Percentiles rank a stretch among this genome's conserved stretches.
phyloP scores from a whole-genome alignment of 2,329 filamentous ascomycete species.

The Hirsutella minnesotensis region DNA sequence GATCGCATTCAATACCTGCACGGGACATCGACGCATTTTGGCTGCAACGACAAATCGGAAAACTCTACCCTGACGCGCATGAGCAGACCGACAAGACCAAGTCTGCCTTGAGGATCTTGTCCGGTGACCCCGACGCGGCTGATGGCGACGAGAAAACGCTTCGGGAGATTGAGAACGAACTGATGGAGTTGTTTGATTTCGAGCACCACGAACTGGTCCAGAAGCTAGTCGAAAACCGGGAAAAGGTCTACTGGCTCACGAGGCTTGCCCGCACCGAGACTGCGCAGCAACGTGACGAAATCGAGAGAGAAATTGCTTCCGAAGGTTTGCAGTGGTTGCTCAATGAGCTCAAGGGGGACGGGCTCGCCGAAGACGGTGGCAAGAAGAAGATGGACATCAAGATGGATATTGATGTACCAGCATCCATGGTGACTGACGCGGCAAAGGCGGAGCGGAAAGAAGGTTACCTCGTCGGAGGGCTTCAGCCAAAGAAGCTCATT shows the following conservation, averaged over 20 bases:
- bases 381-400: constrained; percentile 75
- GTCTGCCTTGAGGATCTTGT: constrained; percentile 70
- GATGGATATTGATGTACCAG: constrained; percentile 79
- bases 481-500: constrained; percentile 78
- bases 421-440: constrained; percentile 38
- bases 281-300: constrained; percentile 58
- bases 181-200: constrained; percentile 97
- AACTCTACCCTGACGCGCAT: constrained; percentile 81
- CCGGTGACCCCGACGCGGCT: constrained; percentile 55
- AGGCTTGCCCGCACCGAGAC: constrained; percentile 73
- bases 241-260: constrained; percentile 94
- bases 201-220: constrained; percentile 89
- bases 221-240: constrained; percentile 80
- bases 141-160: constrained; percentile 75
- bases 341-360: constrained; percentile 73
- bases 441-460: constrained; percentile 47
- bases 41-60: constrained; percentile 85
- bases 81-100: constrained; percentile 87
- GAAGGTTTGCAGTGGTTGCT: constrained; percentile 79
- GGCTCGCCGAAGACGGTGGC: constrained; percentile 42
- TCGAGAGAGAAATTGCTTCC: constrained; percentile 86
- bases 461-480: constrained; percentile 62
- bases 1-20: constrained; percentile 57
- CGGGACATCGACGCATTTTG: constrained; percentile 96
- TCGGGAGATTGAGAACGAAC: constrained; percentile 91